Evolutionary conservation across 2,329 filamentous ascomycete genomes (phyloP), one percentile per base, ranked within the genome.

Genomic region (Cercospora janseana): DNA sequence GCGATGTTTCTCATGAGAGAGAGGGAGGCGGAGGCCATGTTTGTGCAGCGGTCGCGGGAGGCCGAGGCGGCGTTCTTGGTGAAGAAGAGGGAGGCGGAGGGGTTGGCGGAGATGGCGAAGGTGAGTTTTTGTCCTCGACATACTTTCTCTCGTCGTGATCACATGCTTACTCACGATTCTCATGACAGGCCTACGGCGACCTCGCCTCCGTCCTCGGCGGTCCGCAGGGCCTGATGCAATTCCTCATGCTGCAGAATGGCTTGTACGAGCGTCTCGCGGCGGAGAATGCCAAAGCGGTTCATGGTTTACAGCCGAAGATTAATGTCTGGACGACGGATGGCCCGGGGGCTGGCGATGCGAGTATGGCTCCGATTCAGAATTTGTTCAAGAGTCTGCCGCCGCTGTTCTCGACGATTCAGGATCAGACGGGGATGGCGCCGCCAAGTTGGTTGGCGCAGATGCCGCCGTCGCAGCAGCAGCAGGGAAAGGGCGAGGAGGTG

Each of bases 351-450:
- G 73, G 70, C n/a, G 72, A 79, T 48, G 83, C 87, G 51, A 69
- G 31, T 20, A 72, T 77, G 18, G 80, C 79, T 2, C 61, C 61
- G 0, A 62, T 63, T 32, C 78, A 87, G 58, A 91, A 92, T 60
- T 78, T 94, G 28, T 91, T 93, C 72, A 88, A 93, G 75, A 86
- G 83, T 66, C 74, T 94, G 54, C 89, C 89, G 27, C 89, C 89
- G 4, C 76, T 94, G 15, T 83, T 94, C 72, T 83, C 79, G 7
- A 94, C 89, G 0, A 92, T 95, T 63, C 85, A 93, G 60, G 88
- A 94, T 53, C 89, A 95, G 75, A 94, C 88, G 0, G 88, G 88
- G 0, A 90, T 94, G 63, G 78, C 79, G 1, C 81, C 91, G 5
- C 89, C 89, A 1, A 80, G 80, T 62, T 94, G 89, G 89, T 56